Evolutionary conservation across 2,329 filamentous ascomycete species (phyloP).

Genomic region (Claviceps pazoutovae): DNA sequence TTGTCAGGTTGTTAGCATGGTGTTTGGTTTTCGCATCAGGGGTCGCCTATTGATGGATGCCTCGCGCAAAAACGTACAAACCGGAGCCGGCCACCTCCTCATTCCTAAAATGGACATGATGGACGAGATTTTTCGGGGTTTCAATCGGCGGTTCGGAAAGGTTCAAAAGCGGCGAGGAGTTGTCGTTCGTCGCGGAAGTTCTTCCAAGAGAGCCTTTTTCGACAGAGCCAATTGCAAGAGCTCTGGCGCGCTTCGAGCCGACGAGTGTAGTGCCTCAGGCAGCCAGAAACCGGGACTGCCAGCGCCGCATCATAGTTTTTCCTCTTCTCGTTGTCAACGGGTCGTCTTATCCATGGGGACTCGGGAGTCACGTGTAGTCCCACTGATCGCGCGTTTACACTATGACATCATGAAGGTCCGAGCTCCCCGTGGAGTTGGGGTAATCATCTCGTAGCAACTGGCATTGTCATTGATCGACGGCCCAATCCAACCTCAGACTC

Average conservation of each 20-base stretch:
- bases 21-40: conserved; percentile 8
- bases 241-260: conserved; percentile 20
- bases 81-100: conserved; percentile 70
- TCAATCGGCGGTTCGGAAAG: conserved; percentile 22
- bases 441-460: not conserved
- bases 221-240: conserved; percentile 13
- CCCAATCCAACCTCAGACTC: no score
- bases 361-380: not conserved
- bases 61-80: conserved; percentile 51
- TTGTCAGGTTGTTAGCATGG: conserved; percentile 13
- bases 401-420: conserved; percentile 9
- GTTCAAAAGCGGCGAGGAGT: conserved; percentile 7
- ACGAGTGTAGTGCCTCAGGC: conserved; percentile 15
- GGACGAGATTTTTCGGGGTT: conserved; percentile 22
- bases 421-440: not conserved
- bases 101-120: conserved; percentile 65
- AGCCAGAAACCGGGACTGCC: no score
- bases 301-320: not conserved
- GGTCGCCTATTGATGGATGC: conserved; percentile 2
- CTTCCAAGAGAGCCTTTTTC: conserved; percentile 27
- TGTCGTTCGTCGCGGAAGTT: conserved; percentile 6
- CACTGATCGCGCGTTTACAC: not conserved
- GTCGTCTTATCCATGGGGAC: no score
- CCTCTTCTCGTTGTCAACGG: not conserved
- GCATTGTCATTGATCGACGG: not conserved